Conservation (phyloP, 106 monocot species). For the Apostasia ramifera region DNA sequence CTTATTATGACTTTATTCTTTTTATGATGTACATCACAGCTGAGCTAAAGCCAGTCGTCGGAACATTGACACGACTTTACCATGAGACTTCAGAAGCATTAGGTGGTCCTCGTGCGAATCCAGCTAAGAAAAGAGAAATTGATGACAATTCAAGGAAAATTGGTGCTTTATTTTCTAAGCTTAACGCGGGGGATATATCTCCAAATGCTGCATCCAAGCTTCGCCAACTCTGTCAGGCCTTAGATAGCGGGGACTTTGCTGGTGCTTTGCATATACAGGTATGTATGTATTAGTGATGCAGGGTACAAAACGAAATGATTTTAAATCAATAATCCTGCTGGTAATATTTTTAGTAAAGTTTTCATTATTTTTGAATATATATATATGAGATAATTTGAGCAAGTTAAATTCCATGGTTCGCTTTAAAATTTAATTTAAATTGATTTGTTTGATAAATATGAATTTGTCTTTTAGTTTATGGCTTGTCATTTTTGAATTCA, state of each 20-base stretch:
- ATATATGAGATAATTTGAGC: too few species aligned
- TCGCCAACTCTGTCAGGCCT: conserved; percentile 63
- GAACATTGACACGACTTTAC: conserved; percentile 80
- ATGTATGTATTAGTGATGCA: neutral
- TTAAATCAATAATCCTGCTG: neutral
- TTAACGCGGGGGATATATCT: conserved; percentile 84
- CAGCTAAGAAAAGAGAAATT: conserved; percentile 83
- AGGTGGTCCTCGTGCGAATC: conserved; percentile 71
- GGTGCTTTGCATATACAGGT: conserved; percentile 91
- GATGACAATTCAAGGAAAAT: conserved; percentile 96
- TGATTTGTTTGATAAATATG: too few species aligned
- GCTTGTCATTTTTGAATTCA: too few species aligned
- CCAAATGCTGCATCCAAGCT: conserved; percentile 83
- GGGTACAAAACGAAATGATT: neutral
- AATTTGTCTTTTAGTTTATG: too few species aligned
- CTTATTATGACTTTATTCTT: neutral
- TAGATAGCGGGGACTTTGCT: conserved; percentile 67
- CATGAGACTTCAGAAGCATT: conserved; percentile 76
- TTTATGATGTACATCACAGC: conserved; percentile 40
- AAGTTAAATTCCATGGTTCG: too few species aligned
- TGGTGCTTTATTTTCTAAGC: conserved; percentile 75
- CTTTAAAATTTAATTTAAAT: too few species aligned
- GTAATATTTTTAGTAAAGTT: too few species aligned
- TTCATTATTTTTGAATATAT: too few species aligned
- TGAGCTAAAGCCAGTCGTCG: conserved; percentile 72